phyloP scores from a whole-genome alignment of 768 basidiomycete species.

The Coprinellus aureogranulatus region DNA sequence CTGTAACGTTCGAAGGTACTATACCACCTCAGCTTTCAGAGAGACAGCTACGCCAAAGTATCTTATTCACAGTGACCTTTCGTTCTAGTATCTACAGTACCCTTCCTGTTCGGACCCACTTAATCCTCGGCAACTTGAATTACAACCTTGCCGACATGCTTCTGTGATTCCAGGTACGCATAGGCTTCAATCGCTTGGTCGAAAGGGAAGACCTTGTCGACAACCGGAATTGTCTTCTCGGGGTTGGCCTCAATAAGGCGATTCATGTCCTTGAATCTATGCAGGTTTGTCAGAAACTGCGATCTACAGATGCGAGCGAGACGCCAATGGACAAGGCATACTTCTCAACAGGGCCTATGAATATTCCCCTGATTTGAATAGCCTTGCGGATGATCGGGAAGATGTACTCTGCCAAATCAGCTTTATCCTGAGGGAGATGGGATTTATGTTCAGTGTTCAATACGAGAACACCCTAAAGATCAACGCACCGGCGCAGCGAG shows the following conservation, averaged over 20 bases:
- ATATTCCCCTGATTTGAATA: slow-evolving; percentile 47
- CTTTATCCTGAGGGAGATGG: too few relatives aligned
- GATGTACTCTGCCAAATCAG: neutral
- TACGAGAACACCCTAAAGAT: neutral
- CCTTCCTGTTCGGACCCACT: too few relatives aligned
- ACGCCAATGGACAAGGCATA: neutral
- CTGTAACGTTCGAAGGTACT: too few relatives aligned
- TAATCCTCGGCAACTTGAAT: slow-evolving; percentile 45
- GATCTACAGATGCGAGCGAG: neutral
- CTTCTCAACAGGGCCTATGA: slow-evolving; percentile 45
- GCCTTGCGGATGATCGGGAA: slow-evolving; percentile 22
- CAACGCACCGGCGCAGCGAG: slow-evolving; percentile 22
- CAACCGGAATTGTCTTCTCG: slow-evolving; percentile 43
- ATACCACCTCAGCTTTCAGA: too few relatives aligned
- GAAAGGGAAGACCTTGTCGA: slow-evolving; percentile 60
- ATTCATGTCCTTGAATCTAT: slow-evolving; percentile 52
- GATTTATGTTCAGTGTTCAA: too few relatives aligned
- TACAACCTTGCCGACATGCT: slow-evolving; percentile 60
- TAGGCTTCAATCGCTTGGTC: slow-evolving; percentile 49
- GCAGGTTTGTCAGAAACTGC: neutral
- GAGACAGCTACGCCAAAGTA: too few relatives aligned
- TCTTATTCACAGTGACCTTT: too few relatives aligned
- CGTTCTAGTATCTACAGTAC: too few relatives aligned
- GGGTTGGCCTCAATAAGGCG: slow-evolving; percentile 39
- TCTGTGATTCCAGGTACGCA: slow-evolving; percentile 46